Conservation (phyloP, 2,329 filamentous ascomycete species). For the Ascochyta fabae region DNA sequence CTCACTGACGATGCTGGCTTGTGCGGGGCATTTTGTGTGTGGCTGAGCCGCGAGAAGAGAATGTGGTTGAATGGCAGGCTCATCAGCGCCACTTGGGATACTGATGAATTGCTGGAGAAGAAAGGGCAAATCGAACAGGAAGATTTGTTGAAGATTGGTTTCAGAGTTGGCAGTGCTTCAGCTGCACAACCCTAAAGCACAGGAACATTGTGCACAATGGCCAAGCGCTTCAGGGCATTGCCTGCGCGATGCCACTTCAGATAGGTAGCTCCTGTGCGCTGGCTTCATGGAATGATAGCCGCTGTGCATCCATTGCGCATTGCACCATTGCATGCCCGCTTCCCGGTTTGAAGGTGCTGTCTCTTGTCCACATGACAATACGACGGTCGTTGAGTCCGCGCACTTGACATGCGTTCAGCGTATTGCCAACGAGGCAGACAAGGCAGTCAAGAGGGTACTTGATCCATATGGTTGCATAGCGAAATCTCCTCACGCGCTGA, state of each 20-base stretch:
- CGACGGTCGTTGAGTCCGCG: slow-evolving; percentile 3
- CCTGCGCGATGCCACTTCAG: neutral
- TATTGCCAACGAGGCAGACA: slow-evolving; percentile 12
- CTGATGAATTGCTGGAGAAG: slow-evolving; percentile 34
- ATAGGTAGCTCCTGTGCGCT: neutral
- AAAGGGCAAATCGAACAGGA: slow-evolving; percentile 27
- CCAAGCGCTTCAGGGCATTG: neutral
- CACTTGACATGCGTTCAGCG: slow-evolving; percentile 13
- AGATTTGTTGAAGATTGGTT: slow-evolving; percentile 40
- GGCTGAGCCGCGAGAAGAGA: slow-evolving; percentile 38
- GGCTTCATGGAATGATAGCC: slow-evolving; percentile 9
- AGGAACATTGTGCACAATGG: neutral
- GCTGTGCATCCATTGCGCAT: slow-evolving; percentile 8
- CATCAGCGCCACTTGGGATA: slow-evolving; percentile 40
- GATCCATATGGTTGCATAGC: slow-evolving; percentile 23
- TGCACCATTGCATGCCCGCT: neutral
- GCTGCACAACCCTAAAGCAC: slow-evolving; percentile 1
- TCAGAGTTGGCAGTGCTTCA: slow-evolving; percentile 17
- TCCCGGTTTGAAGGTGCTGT: neutral
- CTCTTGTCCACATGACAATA: neutral
- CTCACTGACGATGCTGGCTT: slow-evolving; percentile 38
- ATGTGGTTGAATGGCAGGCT: slow-evolving; percentile 42
- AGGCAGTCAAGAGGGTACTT: slow-evolving; percentile 19
- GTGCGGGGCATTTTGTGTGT: slow-evolving; percentile 44
- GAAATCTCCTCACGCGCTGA: slow-evolving; percentile 28